A percentile compares a stretch with the other conserved stretches of the same genome.
phyloP scores from a whole-genome alignment of 1,139 yeast genomes.

The Magnusiomyces magnusii region DNA sequence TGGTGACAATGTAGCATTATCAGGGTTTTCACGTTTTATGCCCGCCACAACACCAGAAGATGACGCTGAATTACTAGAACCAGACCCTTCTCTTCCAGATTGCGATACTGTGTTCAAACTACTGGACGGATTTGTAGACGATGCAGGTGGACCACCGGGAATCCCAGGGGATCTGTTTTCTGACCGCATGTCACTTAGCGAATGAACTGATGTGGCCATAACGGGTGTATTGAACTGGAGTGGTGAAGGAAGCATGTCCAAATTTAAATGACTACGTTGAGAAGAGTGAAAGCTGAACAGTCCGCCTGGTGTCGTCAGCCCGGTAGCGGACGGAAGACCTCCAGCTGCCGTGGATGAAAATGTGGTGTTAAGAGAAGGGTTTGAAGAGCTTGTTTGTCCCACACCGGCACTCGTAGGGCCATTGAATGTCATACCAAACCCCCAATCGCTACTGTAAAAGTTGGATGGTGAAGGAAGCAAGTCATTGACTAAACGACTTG shows the following conservation, averaged over 20 bases:
- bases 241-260: slow-evolving; percentile 32
- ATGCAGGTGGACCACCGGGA: too few relatives aligned
- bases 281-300: neutral
- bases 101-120: too few relatives aligned
- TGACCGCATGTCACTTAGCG: slow-evolving; percentile 13
- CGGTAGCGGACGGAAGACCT: neutral
- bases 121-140: too few relatives aligned
- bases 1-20: neutral
- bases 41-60: neutral
- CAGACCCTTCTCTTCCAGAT: too few relatives aligned
- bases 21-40: neutral
- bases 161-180: too few relatives aligned
- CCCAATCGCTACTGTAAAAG: slow-evolving; percentile 34
- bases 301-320: neutral
- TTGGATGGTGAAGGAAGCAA: slow-evolving; percentile 38
- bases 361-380: neutral
- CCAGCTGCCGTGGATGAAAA: neutral
- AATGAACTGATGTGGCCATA: slow-evolving; percentile 21
- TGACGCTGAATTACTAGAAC: neutral
- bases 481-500: slow-evolving; percentile 36
- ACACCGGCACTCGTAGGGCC: neutral
- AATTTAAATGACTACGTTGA: slow-evolving; percentile 5
- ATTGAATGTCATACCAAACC: slow-evolving; percentile 16
- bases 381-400: neutral
- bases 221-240: slow-evolving; percentile 31